Evolutionary conservation across 2,329 filamentous ascomycete genomes (phyloP).

Genomic region (Botrytis galanthina): DNA sequence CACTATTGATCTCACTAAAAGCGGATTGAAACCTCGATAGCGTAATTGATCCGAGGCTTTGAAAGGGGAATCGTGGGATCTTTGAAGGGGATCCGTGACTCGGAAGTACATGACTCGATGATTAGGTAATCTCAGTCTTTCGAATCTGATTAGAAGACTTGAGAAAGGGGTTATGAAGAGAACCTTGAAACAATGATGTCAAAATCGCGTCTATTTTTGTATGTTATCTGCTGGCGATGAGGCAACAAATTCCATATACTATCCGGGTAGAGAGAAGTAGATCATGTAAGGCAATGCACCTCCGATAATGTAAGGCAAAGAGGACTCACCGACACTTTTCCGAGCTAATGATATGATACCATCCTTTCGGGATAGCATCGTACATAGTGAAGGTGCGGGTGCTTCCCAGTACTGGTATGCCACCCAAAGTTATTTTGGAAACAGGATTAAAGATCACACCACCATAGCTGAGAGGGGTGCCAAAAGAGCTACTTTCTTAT

Average conservation of each 20-base stretch:
- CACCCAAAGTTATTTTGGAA: not conserved
- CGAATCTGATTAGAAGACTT: not conserved
- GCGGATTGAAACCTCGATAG: not conserved
- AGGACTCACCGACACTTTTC: slow-evolving; percentile 7
- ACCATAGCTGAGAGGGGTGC: not conserved
- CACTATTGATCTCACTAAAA: not conserved
- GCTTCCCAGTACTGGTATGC: not conserved
- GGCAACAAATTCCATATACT: not conserved
- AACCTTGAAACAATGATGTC: not conserved
- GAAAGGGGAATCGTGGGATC: not conserved
- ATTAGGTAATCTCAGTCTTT: not conserved
- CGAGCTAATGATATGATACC: not conserved
- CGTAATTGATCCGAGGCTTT: slow-evolving; percentile 4
- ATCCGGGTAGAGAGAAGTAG: not conserved
- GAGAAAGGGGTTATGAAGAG: not conserved
- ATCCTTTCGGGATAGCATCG: not conserved
- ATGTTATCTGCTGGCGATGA: not conserved
- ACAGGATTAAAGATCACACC: not conserved
- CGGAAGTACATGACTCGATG: slow-evolving; percentile 1
- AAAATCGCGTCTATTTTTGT: not conserved
- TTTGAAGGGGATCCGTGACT: not conserved
- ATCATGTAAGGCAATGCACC: not conserved
- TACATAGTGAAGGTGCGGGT: not conserved
- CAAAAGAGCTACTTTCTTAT: not conserved
- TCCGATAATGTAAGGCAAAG: not conserved